Conservation (phyloP, 306 rosid species). For the Cucurbita maxima region DNA sequence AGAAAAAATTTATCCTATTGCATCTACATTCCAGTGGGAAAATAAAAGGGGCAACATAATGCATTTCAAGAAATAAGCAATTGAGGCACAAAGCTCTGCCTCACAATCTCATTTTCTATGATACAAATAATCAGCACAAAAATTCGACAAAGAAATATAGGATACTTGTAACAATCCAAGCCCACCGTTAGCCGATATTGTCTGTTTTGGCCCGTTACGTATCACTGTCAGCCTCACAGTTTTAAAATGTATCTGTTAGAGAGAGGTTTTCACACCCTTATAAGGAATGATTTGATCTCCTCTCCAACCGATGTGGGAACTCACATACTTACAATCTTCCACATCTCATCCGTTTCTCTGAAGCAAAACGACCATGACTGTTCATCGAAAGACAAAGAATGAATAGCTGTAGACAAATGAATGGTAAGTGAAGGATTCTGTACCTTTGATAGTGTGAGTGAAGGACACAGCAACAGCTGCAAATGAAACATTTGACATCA, state of each 20-base stretch:
- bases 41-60: background rate
- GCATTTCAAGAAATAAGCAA: background rate
- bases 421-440: background rate
- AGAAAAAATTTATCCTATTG: background rate
- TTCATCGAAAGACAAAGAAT: background rate
- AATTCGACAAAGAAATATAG: background rate
- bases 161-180: too few species aligned
- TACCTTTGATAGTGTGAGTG: constrained; percentile 88
- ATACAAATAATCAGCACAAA: background rate
- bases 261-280: too few species aligned
- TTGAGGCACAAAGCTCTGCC: background rate
- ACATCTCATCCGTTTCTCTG: background rate
- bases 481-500: constrained; percentile 85
- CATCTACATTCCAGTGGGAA: background rate
- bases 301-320: too few species aligned
- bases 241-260: too few species aligned
- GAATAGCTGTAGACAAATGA: background rate
- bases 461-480: constrained; percentile 98
- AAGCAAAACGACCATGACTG: background rate
- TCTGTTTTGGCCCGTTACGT: too few species aligned
- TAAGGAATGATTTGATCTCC: too few species aligned
- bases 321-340: background rate
- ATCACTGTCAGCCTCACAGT: too few species aligned
- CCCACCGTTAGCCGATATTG: too few species aligned
- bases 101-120: background rate